Evolutionary conservation across 2,329 filamentous ascomycete genomes (phyloP), one percentile per base, ranked within the genome.

Genomic region (Trichoderma harzianum): DNA sequence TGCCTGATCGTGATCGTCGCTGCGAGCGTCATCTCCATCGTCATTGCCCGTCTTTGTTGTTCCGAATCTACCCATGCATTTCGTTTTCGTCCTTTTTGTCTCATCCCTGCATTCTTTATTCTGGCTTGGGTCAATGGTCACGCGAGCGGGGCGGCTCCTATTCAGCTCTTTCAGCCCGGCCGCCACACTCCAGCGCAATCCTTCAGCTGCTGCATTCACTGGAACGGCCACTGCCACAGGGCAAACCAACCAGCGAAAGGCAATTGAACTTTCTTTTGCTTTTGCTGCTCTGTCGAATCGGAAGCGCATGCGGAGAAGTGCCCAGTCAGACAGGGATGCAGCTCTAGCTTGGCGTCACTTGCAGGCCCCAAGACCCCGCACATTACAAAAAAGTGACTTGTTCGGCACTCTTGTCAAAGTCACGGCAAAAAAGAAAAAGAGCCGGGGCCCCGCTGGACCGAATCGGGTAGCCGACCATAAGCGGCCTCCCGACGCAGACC

Each of bases 11-110:
- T 43, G 39, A 71, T 71, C 36, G 62, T 62, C 62, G 60, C 36
- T 53, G 53, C 55, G 47, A 36, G 76, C 67, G 68, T 73, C 75
- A 58, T 65, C 57, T 72, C 70, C 69, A 62, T 66, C 65, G 32
- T 61, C 68, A 65, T 70, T 70, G 69, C 58, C 18, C 6, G 28
- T 16, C 55, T 16, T 43, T n/a, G 26, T 7, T 55, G 58, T 63
- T 51, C 58, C 58, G 58, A 55, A 51, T 63, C 32, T 57, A 53
- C 58, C 67, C 58, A 70, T 63, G 64, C 53, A 12, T 26, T 39
- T 58, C 32, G 21, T 39, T 30, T 55, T 21, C 24, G 21, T 72
- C 24, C 43, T 51, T 32, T 58, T 74, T 72, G 74, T 70, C 68
- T 72, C 16, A 69, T 61, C 66, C 66, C 55, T 69, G 66, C 55